phyloP scores from a whole-genome alignment of 495 filamentous ascomycete genomes.

The Xylaria scruposa region DNA sequence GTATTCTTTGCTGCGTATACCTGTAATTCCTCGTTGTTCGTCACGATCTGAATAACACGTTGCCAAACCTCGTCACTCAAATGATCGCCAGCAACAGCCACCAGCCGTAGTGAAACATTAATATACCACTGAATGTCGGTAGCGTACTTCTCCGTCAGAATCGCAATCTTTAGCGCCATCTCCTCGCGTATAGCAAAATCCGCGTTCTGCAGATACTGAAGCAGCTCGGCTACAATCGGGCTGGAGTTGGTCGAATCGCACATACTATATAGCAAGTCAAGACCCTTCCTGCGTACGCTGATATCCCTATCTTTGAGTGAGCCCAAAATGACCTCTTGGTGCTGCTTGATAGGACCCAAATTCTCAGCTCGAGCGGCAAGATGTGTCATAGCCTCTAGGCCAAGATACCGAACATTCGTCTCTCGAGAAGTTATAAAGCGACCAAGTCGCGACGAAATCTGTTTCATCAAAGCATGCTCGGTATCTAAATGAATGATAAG shows the following conservation, averaged over 20 bases:
- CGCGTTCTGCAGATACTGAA: conserved; percentile 93
- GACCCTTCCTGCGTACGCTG: conserved; percentile 91
- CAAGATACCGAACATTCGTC: conserved; percentile 97
- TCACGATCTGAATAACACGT: conserved; percentile 97
- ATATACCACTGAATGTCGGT: conserved; percentile 99
- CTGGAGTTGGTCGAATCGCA: conserved; percentile 92
- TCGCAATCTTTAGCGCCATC: conserved; percentile 99
- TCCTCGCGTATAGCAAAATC: conserved; percentile 98
- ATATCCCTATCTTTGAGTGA: conserved; percentile 96
- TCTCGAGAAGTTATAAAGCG: conserved; percentile 97
- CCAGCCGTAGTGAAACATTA: conserved; percentile 91
- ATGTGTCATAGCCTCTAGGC: conserved; percentile 97
- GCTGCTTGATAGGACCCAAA: conserved; percentile 96
- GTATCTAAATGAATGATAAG: conserved; percentile 99
- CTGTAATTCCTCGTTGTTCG: conserved; percentile 98
- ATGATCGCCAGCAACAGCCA: conserved; percentile 97
- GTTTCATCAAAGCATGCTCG: conserved; percentile 93
- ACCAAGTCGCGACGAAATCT: conserved; percentile 91
- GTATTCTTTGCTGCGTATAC: conserved; percentile 95
- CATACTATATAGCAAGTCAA: conserved; percentile 99
- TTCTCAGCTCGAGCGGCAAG: conserved; percentile 94
- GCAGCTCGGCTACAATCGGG: conserved; percentile 89
- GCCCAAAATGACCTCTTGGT: conserved; percentile 93
- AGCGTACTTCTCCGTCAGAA: conserved; percentile 97
- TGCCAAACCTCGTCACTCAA: conserved; percentile 99